A percentile compares a stretch with the other conserved stretches of the same genome.
Conservation (phyloP, 352 stramenopile genomes). For the Elongisporangium prolatum region DNA sequence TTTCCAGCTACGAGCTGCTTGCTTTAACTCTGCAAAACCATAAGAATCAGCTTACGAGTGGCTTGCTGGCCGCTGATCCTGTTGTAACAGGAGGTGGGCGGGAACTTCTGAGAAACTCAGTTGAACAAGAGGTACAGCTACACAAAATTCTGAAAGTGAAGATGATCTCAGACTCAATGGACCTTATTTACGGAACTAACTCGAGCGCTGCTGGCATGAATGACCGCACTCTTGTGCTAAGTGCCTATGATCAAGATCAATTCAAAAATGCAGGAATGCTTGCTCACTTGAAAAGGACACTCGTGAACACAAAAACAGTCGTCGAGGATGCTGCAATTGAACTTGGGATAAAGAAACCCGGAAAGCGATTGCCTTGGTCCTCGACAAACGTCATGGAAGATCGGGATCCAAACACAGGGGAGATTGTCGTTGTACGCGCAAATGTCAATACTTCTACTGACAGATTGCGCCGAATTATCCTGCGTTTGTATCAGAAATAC, state of each 20-base stretch:
- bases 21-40: conserved; percentile 32
- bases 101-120: conserved; percentile 17
- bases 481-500: conserved; percentile 60
- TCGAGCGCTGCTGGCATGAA: neutral
- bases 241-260: conserved; percentile 10
- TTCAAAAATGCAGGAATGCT: conserved; percentile 15
- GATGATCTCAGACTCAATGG: conserved; percentile 36
- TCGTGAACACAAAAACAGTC: conserved; percentile 44
- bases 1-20: conserved; percentile 45
- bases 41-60: conserved; percentile 35
- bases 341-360: conserved; percentile 30
- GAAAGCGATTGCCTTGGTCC: conserved; percentile 43
- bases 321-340: conserved; percentile 46
- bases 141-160: conserved; percentile 45
- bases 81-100: conserved; percentile 21
- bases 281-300: conserved; percentile 28
- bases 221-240: neutral
- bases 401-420: neutral
- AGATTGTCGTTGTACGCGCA: conserved; percentile 34
- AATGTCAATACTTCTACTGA: conserved; percentile 42
- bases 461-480: conserved; percentile 47
- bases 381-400: conserved; percentile 5
- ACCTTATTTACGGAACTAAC: conserved; percentile 21
- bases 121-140: conserved; percentile 46
- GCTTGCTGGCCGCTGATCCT: conserved; percentile 28